Conservation (phyloP, 805 yeast genomes). For the Candida suzukii region DNA sequence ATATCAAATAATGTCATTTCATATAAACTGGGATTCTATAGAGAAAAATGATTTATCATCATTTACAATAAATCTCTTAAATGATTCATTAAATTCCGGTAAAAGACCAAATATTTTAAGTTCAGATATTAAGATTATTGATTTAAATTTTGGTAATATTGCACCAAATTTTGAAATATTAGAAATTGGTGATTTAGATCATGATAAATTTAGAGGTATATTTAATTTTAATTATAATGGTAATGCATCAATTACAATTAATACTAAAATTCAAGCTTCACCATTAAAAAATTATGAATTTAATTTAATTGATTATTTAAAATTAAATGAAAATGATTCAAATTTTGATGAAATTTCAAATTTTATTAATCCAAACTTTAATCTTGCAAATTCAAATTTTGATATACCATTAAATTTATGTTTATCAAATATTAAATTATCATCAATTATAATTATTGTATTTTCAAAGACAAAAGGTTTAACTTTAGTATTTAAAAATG, state of each 20-base stretch:
- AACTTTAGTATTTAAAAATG: constrained; percentile 82
- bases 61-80: constrained; percentile 59
- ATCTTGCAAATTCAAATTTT: constrained; percentile 59
- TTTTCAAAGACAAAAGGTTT: constrained; percentile 77
- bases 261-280: constrained; percentile 79
- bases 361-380: constrained; percentile 63
- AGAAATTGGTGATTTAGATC: constrained; percentile 76
- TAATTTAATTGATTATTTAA: constrained; percentile 21
- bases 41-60: constrained; percentile 55
- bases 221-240: constrained; percentile 73
- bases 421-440: constrained; percentile 60
- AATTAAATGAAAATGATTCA: constrained; percentile 23
- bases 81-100: constrained; percentile 69
- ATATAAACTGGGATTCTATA: constrained; percentile 70
- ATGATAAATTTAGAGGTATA: constrained; percentile 73
- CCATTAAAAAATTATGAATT: constrained; percentile 59
- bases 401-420: constrained; percentile 75
- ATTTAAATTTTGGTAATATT: constrained; percentile 63
- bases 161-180: constrained; percentile 74
- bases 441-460: constrained; percentile 80
- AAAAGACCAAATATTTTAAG: constrained; percentile 65
- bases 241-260: constrained; percentile 66
- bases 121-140: constrained; percentile 59
- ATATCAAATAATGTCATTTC: constrained; percentile 62
- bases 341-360: constrained; percentile 17